Evolutionary conservation across 768 basidiomycete genomes (phyloP), one percentile per base, ranked within the genome.

Genomic region (Tylopilus subfusipes): DNA sequence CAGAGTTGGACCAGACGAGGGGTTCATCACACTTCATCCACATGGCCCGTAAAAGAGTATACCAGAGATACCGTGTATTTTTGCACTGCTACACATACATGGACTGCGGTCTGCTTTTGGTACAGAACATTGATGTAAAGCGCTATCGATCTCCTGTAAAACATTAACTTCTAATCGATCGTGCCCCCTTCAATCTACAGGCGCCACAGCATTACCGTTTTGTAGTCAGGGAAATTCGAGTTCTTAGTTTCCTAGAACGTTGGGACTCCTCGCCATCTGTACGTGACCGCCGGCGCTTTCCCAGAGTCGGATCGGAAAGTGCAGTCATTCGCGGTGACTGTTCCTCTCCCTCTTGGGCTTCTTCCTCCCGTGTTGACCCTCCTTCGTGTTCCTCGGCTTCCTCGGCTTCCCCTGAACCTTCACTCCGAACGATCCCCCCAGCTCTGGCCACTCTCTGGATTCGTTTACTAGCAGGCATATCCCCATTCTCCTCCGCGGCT

Each of bases 1-100:
- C 36, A 67, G 70, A 42, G 42, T 71, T 49, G 71, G 66, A 30
- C 66, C 63, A 3, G 70, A 72, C 0, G 70, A 73, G 5, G 66
- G 71, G 18, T 73, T 69, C 34, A 70, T 70, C 12, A 4, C 69
- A n/a, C 58, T 70, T 12, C 69, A 70, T 44, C 13, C 53, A 21
- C 53, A 54, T 54, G 67, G 67, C 30, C 57, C 67, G 6, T 69
- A 36, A 54, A 34, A 47, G 22, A 21, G 22, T 38, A n/a, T n/a
- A 46, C 25, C 30, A 50, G 19, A 42, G n/a, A 56, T 49, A 54
- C 52, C 43, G 29, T 57, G 56, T 58, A 60, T 48, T 42, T 43
- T 48, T 44, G 24, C 24, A 19, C 7, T 53, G 29, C 43, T 38
- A 7, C 38, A 48, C 19, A 39, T 46, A 39, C 8, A 16, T 11